These are phyloP conservation scores for Leishmania tarentolae DNA, from an alignment of 208 protist species.

Conservation along the genomic window DNA sequence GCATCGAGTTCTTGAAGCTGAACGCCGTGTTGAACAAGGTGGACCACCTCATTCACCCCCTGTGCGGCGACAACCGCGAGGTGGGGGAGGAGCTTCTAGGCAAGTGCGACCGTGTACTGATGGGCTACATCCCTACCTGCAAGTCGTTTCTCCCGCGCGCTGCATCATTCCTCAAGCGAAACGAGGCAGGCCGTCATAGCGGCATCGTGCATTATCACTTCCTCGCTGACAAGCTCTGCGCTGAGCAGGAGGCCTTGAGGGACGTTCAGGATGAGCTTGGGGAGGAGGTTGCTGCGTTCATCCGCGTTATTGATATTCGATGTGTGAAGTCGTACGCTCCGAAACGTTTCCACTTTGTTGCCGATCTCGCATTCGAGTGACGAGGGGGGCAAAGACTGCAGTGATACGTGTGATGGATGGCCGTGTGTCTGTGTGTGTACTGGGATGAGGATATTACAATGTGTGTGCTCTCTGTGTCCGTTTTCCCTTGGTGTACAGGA, in stretches of 20 bases:
- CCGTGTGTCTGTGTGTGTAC: background rate
- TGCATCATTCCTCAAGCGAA: conserved; percentile 66
- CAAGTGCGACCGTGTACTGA: conserved; percentile 86
- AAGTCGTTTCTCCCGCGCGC: conserved; percentile 79
- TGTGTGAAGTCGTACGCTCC: conserved; percentile 92
- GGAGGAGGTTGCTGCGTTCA: conserved; percentile 29
- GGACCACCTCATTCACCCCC: conserved; percentile 54
- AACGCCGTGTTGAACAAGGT: conserved; percentile 87
- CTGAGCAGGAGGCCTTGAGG: conserved; percentile 25
- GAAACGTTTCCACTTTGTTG: conserved; percentile 86
- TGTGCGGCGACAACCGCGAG: conserved; percentile 85
- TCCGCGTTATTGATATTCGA: conserved; percentile 51
- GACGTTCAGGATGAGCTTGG: conserved; percentile 64
- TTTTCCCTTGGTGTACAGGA: too few relatives aligned
- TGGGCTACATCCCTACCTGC: conserved; percentile 91
- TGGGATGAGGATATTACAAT: background rate
- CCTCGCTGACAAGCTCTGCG: conserved; percentile 59
- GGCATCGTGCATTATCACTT: conserved; percentile 92
- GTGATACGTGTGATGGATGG: background rate
- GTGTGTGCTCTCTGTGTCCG: background rate
- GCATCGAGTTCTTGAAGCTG: conserved; percentile 67
- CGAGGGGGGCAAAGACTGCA: background rate
- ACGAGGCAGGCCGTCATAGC: conserved; percentile 12
- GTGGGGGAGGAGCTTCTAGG: conserved; percentile 72
- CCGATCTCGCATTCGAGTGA: conserved; percentile 63